Evolutionary conservation across 441 rosid species (phyloP).

Genomic region (Croton laevigatus): DNA sequence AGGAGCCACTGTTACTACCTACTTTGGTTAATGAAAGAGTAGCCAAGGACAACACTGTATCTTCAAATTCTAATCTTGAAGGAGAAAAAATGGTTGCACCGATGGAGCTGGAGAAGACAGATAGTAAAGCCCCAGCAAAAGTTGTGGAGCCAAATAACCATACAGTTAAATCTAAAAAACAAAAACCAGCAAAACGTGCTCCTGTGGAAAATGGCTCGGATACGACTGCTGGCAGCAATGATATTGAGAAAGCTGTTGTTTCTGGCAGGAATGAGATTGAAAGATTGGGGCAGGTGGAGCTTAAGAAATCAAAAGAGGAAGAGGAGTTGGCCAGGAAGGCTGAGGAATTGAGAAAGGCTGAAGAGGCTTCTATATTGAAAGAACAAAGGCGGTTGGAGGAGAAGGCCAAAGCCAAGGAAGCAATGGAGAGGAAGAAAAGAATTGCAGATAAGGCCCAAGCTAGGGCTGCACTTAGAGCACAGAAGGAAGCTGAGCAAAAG

Average conservation of each 20-base stretch:
- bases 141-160: constrained; percentile 42
- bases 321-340: constrained; percentile 61
- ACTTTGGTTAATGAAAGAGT: constrained; percentile 32
- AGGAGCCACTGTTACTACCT: constrained; percentile 55
- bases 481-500: constrained; percentile 74
- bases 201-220: constrained; percentile 27
- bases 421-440: constrained; percentile 74
- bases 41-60: constrained; percentile 33
- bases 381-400: constrained; percentile 72
- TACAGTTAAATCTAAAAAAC: constrained; percentile 36
- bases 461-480: constrained; percentile 63
- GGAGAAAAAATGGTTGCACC: constrained; percentile 19
- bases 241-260: constrained; percentile 37
- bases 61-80: constrained; percentile 31
- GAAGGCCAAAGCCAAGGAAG: constrained; percentile 76
- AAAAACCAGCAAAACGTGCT: constrained; percentile 40
- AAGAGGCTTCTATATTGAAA: constrained; percentile 59
- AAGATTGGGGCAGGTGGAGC: constrained; percentile 45
- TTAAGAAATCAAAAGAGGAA: constrained; percentile 58
- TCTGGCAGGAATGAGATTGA: constrained; percentile 42
- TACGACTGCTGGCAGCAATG: constrained; percentile 36
- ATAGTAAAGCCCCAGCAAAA: constrained; percentile 21
- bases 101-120: constrained; percentile 4
- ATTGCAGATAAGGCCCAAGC: constrained; percentile 70
- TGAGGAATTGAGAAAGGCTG: constrained; percentile 63